phyloP scores from a whole-genome alignment of 345 rosid species.

The Sisymbrium altissimum region DNA sequence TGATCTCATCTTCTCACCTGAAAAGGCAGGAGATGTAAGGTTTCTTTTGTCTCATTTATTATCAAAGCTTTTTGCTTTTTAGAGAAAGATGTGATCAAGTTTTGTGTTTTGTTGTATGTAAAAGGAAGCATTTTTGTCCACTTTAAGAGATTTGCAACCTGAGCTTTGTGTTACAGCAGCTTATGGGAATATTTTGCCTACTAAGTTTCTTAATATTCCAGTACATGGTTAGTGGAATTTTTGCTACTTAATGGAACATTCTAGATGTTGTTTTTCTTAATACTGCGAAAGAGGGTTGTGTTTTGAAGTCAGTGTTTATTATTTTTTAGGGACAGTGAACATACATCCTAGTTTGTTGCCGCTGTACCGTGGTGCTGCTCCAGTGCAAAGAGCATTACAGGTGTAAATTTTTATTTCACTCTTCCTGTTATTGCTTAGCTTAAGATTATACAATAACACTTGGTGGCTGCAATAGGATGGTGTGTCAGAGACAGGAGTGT shows the following conservation, averaged over 20 bases:
- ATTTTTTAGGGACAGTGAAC: conserved; percentile 81
- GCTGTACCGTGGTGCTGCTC: conserved; percentile 91
- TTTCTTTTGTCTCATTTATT: neutral
- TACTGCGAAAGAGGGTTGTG: neutral
- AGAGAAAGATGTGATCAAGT: neutral
- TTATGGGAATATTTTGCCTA: conserved; percentile 89
- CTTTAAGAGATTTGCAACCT: conserved; percentile 73
- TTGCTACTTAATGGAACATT: neutral
- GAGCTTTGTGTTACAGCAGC: conserved; percentile 95
- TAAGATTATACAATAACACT: conserved; percentile 16
- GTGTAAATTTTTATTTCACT: conserved; percentile 27
- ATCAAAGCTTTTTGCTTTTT: conserved; percentile 5
- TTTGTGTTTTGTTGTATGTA: conserved; percentile 1
- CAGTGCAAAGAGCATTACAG: conserved; percentile 90
- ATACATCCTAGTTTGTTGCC: conserved; percentile 94
- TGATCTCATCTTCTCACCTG: conserved; percentile 81
- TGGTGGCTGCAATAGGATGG: conserved; percentile 64
- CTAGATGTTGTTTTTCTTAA: neutral
- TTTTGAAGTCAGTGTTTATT: neutral
- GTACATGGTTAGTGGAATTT: conserved; percentile 56
- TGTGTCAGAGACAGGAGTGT: conserved; percentile 82
- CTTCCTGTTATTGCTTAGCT: neutral
- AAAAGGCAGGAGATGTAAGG: conserved; percentile 81
- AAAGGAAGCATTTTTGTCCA: conserved; percentile 64
- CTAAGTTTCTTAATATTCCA: conserved; percentile 79